Evolutionary conservation across 2,329 filamentous ascomycete species (phyloP).

Genomic region (Aspergillus texensis): DNA sequence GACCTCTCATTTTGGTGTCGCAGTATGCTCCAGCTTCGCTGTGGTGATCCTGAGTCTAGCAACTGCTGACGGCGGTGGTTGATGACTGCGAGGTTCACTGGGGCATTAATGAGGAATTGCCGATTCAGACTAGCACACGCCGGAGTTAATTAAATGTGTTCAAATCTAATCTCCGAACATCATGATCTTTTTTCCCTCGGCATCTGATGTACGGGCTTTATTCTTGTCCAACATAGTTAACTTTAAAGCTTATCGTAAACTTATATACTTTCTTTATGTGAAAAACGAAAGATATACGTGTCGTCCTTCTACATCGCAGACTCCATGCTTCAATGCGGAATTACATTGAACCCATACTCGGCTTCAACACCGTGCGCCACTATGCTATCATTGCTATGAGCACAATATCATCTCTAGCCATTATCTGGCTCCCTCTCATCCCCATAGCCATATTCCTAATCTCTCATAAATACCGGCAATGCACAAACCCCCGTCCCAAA

Average conservation of each 20-base stretch:
- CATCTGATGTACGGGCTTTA: not conserved
- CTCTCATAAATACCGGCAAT: constrained; percentile 6
- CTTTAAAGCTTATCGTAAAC: not conserved
- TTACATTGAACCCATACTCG: not conserved
- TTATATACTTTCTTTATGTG: not conserved
- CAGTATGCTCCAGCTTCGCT: not conserved
- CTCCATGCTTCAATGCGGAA: not conserved
- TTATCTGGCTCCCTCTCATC: not conserved
- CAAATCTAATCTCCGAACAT: constrained; percentile 1
- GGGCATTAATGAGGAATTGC: not conserved
- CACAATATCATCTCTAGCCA: not conserved
- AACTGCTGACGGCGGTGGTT: not conserved
- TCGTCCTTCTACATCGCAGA: not conserved
- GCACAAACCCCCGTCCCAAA: constrained; percentile 29
- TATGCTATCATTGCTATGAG: not conserved
- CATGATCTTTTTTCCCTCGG: constrained; percentile 5
- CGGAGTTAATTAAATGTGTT: not conserved
- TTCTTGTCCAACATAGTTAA: not conserved
- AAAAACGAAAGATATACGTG: not conserved
- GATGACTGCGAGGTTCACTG: not conserved
- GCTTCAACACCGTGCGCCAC: not conserved
- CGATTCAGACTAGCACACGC: not conserved
- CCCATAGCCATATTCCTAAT: constrained; percentile 3
- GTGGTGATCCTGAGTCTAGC: not conserved
- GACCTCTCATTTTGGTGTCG: constrained; percentile 2